Percentiles rank a stretch among this genome's conserved stretches.
Conservation (phyloP, 2,329 filamentous ascomycete genomes). For the Talaromyces amestolkiae region DNA sequence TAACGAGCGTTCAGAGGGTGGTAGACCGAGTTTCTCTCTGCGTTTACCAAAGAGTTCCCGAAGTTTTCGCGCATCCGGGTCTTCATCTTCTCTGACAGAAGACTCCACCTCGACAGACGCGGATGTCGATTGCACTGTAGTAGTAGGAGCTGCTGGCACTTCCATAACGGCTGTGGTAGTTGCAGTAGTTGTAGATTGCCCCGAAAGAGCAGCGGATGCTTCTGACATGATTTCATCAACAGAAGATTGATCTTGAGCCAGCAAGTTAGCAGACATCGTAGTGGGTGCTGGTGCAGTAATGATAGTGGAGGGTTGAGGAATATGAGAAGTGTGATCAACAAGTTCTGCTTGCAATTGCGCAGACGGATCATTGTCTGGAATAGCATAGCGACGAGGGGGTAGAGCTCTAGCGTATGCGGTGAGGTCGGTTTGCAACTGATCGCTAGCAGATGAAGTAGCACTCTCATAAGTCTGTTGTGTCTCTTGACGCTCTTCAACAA, state of each 20-base stretch:
- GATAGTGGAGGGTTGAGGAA: neutral
- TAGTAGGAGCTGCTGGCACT: neutral
- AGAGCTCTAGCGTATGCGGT: neutral
- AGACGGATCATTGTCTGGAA: neutral
- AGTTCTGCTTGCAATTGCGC: slow-evolving; percentile 18
- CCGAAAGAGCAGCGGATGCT: neutral
- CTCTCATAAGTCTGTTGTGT: neutral
- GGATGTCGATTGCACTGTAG: neutral
- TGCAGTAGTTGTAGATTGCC: neutral
- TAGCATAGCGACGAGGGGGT: neutral
- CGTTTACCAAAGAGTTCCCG: neutral
- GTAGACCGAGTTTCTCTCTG: neutral
- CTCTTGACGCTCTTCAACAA: neutral
- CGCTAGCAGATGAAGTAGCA: neutral
- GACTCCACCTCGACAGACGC: neutral
- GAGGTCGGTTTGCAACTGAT: slow-evolving; percentile 11
- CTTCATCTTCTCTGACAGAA: neutral
- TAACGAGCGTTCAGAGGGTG: neutral
- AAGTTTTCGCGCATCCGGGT: neutral
- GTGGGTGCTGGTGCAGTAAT: neutral
- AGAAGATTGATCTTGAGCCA: neutral
- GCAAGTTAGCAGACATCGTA: slow-evolving; percentile 8
- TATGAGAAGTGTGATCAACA: neutral
- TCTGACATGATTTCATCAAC: neutral
- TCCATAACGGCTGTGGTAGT: neutral